phyloP scores from a whole-genome alignment of 176 grass and related monocot genomes.

The Alopecurus myosuroides region DNA sequence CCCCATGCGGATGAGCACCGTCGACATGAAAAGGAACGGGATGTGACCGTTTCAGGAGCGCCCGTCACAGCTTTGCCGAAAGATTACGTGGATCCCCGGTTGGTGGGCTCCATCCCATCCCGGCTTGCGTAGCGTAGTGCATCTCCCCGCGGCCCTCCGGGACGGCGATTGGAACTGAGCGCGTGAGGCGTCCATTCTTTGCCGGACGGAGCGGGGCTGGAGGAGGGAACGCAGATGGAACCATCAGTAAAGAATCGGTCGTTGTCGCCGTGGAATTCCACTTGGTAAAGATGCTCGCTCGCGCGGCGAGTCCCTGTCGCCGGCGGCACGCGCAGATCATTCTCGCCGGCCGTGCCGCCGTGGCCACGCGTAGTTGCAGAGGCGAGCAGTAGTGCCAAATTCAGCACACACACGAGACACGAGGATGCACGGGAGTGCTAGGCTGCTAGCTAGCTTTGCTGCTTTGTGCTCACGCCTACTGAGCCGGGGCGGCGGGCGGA shows the following conservation, averaged over 20 bases:
- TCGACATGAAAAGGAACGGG: neutral
- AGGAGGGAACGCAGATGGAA: neutral
- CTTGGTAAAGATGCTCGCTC: neutral
- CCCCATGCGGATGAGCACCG: neutral
- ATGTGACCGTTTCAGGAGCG: neutral
- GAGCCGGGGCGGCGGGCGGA: neutral
- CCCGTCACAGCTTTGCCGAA: constrained; percentile 2
- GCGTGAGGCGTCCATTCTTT: neutral
- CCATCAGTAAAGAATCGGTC: neutral
- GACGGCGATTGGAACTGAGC: neutral
- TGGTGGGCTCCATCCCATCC: neutral
- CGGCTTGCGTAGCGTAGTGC: neutral
- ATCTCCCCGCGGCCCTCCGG: neutral
- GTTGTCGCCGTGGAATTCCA: constrained; percentile 5
- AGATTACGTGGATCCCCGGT: neutral
- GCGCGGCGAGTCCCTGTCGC: neutral
- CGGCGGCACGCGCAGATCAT: neutral
- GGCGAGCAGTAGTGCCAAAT: neutral
- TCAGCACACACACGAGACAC: neutral
- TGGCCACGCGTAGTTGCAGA: neutral
- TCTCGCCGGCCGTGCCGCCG: neutral
- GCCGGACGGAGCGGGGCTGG: neutral
- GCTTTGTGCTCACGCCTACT: neutral
- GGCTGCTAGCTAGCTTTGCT: neutral
- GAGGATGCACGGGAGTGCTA: neutral